Conservation (phyloP, 2,329 filamentous ascomycete species). For the Neoscytalidium dimidiatum region DNA sequence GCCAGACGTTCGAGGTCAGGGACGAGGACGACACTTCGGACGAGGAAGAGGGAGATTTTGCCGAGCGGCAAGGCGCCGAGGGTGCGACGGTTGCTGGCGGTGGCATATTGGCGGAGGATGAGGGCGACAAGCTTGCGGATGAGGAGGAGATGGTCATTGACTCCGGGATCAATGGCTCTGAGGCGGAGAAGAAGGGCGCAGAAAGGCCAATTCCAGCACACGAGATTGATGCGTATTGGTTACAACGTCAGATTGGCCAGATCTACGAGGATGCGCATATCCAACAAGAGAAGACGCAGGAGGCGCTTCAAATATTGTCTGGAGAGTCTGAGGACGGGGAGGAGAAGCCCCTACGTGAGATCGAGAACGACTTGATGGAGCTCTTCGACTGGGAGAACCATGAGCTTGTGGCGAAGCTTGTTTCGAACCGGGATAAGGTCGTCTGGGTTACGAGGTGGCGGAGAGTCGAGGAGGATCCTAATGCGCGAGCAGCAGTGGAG, state of each 20-base stretch:
- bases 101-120: conserved; percentile 28
- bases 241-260: conserved; percentile 87
- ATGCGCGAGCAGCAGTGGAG: conserved; percentile 74
- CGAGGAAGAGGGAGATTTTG: conserved; percentile 63
- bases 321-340: conserved; percentile 75
- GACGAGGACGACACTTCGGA: conserved; percentile 80
- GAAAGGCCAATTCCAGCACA: conserved; percentile 72
- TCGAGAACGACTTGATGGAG: conserved; percentile 98
- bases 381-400: conserved; percentile 97
- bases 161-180: conserved; percentile 54
- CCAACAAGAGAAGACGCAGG: conserved; percentile 88
- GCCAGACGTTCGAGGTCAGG: conserved; percentile 79
- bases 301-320: conserved; percentile 79
- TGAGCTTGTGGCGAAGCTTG: conserved; percentile 86
- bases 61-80: conserved; percentile 58
- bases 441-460: conserved; percentile 93
- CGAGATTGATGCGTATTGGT: conserved; percentile 96
- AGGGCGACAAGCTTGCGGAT: conserved; percentile 47
- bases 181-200: conserved; percentile 45
- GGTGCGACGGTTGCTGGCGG: conserved; percentile 51
- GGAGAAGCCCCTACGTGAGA: conserved; percentile 83
- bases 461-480: conserved; percentile 74
- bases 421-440: conserved; percentile 89
- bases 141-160: conserved; percentile 85
- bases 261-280: conserved; percentile 90